phyloP scores from a whole-genome alignment of 306 rosid genomes.

The Prunus salicina region DNA sequence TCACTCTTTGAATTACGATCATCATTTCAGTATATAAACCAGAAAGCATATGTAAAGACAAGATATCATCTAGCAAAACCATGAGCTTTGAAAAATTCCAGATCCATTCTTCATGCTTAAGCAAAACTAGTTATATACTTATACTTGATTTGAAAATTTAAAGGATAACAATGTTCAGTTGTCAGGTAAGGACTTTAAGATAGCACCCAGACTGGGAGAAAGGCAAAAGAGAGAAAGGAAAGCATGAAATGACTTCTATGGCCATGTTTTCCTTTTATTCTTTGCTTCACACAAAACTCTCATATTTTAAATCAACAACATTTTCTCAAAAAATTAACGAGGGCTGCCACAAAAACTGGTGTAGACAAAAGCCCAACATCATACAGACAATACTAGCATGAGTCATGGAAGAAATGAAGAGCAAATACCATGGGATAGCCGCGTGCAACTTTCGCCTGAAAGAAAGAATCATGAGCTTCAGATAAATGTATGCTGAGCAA shows the following conservation, averaged over 20 bases:
- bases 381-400: background rate
- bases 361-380: background rate
- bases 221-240: background rate
- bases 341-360: background rate
- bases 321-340: background rate
- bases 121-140: background rate
- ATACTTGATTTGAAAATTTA: background rate
- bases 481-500: conserved; percentile 83
- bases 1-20: background rate
- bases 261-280: background rate
- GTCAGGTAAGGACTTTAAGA: background rate
- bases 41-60: conserved; percentile 8
- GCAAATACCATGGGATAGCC: conserved; percentile 71
- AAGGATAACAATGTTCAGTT: background rate
- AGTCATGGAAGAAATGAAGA: conserved; percentile 6
- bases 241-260: background rate
- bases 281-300: background rate
- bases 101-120: background rate
- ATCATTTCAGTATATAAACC: background rate
- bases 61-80: conserved; percentile 1
- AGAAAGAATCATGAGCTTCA: conserved; percentile 92
- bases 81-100: conserved; percentile 1
- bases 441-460: conserved; percentile 86
- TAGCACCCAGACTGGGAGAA: background rate
- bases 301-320: background rate